phyloP scores from a whole-genome alignment of 306 rosid species.

The Clitoria ternatea region DNA sequence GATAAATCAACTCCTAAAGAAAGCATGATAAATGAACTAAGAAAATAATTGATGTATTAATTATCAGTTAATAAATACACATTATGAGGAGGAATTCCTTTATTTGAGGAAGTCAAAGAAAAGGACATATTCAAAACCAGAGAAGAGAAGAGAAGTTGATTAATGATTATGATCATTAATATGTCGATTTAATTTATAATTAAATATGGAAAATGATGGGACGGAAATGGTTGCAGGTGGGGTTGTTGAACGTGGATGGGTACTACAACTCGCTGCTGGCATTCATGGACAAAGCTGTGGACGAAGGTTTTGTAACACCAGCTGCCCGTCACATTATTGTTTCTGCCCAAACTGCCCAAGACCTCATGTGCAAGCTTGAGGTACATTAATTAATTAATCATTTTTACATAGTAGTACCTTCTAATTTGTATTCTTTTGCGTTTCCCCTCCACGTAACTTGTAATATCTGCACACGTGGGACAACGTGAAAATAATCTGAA shows the following conservation, averaged over 20 bases:
- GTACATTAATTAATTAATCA: slow-evolving; percentile 28
- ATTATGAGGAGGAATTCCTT: not conserved
- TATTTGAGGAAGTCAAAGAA: slow-evolving; percentile 20
- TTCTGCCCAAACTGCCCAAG: slow-evolving; percentile 94
- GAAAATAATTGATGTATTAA: not conserved
- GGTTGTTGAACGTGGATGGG: slow-evolving; percentile 92
- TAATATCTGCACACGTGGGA: slow-evolving; percentile 9
- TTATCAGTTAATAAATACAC: not conserved
- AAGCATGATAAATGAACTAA: not conserved
- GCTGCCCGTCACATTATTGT: slow-evolving; percentile 97
- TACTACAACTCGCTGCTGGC: slow-evolving; percentile 81
- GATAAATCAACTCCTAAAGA: not conserved
- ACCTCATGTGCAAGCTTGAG: slow-evolving; percentile 90
- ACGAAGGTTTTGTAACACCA: slow-evolving; percentile 87
- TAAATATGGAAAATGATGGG: not conserved
- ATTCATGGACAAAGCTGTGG: slow-evolving; percentile 94
- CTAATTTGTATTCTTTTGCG: not conserved
- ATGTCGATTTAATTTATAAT: not conserved
- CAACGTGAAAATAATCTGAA: slow-evolving; percentile 19
- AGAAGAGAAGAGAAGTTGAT: not conserved
- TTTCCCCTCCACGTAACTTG: not conserved
- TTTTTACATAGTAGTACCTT: not conserved
- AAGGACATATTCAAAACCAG: not conserved
- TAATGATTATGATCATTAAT: not conserved
- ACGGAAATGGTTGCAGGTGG: slow-evolving; percentile 53